phyloP scores from a whole-genome alignment of 768 basidiomycete species.

The Dacryopinax primogenitus region DNA sequence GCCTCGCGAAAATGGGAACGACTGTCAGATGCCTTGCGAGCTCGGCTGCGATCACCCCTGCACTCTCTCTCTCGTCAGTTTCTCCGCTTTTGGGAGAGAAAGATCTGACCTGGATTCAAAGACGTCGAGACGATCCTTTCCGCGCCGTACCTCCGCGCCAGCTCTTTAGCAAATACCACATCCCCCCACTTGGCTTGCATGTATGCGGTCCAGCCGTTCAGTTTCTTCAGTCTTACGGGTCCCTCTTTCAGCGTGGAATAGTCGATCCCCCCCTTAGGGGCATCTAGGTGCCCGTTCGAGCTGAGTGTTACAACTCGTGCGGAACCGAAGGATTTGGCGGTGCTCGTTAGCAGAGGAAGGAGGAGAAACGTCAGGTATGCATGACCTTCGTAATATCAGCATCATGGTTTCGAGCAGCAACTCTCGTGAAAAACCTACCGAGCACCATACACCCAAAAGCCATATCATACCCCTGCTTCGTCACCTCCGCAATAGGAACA shows the following conservation, averaged over 20 bases:
- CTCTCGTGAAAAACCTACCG: constrained; percentile 24
- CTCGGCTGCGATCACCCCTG: neutral
- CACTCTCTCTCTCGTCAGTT: too few species aligned
- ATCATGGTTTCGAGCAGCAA: neutral
- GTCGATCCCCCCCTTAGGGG: neutral
- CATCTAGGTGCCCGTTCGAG: neutral
- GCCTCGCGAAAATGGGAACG: neutral
- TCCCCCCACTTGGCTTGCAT: constrained; percentile 1
- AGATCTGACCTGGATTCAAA: neutral
- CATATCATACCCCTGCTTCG: constrained; percentile 26
- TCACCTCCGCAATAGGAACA: constrained; percentile 13
- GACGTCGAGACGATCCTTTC: neutral
- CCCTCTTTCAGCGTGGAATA: neutral
- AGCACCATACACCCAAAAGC: constrained; percentile 38
- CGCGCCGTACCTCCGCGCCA: neutral
- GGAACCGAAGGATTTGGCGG: neutral
- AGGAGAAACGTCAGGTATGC: constrained; percentile 15
- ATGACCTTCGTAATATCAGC: constrained; percentile 1
- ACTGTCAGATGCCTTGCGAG: neutral
- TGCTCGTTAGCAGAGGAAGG: neutral
- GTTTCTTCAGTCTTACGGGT: neutral
- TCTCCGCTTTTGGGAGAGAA: too few species aligned
- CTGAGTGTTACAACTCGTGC: neutral
- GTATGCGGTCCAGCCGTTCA: neutral
- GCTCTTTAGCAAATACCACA: neutral